Base-by-base conservation (phyloP, 805 yeast genomes). In the Saccharomycodes ludwigii region DNA sequence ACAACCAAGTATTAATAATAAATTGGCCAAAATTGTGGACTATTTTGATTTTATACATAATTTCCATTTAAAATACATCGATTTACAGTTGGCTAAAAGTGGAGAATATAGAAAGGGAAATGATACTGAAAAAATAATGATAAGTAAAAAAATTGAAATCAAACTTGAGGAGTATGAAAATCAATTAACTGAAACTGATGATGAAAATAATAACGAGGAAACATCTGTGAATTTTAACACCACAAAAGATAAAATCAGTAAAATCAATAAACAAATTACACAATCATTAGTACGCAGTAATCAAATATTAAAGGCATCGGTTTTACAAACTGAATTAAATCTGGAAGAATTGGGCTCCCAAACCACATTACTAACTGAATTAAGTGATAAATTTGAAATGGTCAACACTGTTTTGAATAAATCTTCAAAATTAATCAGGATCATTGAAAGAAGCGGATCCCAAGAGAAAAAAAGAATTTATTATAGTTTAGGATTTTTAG, bases 381-480 rank as follows among this genome's bases (percentile, higher is more conserved):
- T 53, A 29, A 50, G 50, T 18, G 56, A 53, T 18, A 54, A 55
- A 25, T 54, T 52, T 30, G 40, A 43, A 18, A 47, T 47, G 23
- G 41, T 55, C 18, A 50, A 50, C 21, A 36, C 47, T 6, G 40
- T 55, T 1, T 43, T 53, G 21, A 35, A 38, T 17, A 46, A 44
- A 16, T 53, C 61, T 1, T 40, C 50, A 2, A 41, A 44, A n/a
- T 21, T 55, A 18, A 54, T 55, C 25, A 51, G 47, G 30, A 32
- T 44, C 7, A 40, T 55, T 10, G 51, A 54, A 31, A 46, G 41
- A 22, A 44, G 57, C 5, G 51, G 57, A 2, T 41, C 47, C 18
- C 49, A 48, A 30, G 61, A 55, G 34, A 51, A 50, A 30, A 47
- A 55, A 34, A 50, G 50, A 32, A 56, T 55, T 4, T 55, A 54